These are phyloP conservation scores for Parietichytrium sp. DNA, from an alignment of 108 stramenopile genomes.

Conservation along the genomic window DNA sequence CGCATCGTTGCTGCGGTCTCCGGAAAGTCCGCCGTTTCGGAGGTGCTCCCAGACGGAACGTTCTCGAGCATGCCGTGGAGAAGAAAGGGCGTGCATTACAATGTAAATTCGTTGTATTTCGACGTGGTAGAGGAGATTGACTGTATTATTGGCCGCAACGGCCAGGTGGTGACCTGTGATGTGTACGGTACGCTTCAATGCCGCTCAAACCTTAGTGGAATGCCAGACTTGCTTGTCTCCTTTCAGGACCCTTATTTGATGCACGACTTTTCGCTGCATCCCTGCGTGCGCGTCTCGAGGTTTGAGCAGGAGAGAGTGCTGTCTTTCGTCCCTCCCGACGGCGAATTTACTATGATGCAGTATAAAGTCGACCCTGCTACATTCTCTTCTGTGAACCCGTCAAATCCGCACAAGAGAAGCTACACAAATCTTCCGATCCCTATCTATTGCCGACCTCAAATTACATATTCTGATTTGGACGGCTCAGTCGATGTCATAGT, in stretches of 20 bases:
- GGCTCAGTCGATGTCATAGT: conserved; percentile 41
- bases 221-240: conserved; percentile 87
- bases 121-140: conserved; percentile 95
- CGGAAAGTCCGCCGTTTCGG: conserved; percentile 53
- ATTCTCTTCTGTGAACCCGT: conserved; percentile 70
- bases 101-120: conserved; percentile 94
- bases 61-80: conserved; percentile 97
- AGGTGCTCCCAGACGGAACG: conserved; percentile 79
- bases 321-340: conserved; percentile 97
- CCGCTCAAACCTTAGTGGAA: conserved; percentile 82
- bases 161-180: conserved; percentile 80
- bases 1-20: conserved; percentile 49
- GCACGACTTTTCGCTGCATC: conserved; percentile 96
- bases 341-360: conserved; percentile 91
- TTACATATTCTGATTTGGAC: conserved; percentile 54
- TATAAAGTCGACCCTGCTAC: conserved; percentile 71
- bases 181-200: conserved; percentile 85
- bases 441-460: conserved; percentile 64
- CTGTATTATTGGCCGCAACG: conserved; percentile 74
- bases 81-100: conserved; percentile 81
- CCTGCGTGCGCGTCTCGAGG: conserved; percentile 89
- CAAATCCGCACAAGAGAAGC: conserved; percentile 71
- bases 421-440: conserved; percentile 60
- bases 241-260: conserved; percentile 83
- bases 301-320: conserved; percentile 87